Conservation (phyloP, 768 basidiomycete genomes). For the Tubosaeta brunneosetosa region DNA sequence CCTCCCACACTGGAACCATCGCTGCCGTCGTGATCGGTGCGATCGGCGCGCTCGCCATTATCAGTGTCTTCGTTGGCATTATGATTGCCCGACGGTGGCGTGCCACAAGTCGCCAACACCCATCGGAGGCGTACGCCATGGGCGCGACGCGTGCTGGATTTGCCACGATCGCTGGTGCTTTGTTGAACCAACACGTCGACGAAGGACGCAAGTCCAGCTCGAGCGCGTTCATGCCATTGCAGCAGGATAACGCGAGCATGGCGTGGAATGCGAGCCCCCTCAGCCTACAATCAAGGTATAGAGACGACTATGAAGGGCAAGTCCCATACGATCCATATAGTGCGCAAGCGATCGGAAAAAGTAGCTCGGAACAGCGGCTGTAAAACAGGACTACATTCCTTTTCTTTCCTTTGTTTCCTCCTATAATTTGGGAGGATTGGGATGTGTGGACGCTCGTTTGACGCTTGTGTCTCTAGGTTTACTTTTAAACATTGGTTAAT, state of each 20-base stretch:
- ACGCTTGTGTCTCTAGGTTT: not conserved
- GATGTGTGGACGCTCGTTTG: conserved; percentile 7
- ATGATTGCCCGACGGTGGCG: conserved; percentile 49
- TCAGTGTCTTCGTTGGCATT: conserved; percentile 39
- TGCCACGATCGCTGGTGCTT: conserved; percentile 18
- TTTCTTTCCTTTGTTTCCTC: not conserved
- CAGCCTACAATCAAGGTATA: conserved; percentile 41
- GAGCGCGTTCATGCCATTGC: conserved; percentile 68
- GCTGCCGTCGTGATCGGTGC: conserved; percentile 29
- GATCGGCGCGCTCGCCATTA: conserved; percentile 27
- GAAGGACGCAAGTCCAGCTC: conserved; percentile 50
- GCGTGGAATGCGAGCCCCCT: conserved; percentile 55
- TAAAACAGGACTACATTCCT: conserved; percentile 10
- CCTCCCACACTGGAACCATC: conserved; percentile 23
- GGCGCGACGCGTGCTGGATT: conserved; percentile 29
- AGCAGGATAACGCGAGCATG: conserved; percentile 54
- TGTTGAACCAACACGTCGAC: conserved; percentile 20
- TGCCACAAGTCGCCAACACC: conserved; percentile 29
- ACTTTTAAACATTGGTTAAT: conserved; percentile 3
- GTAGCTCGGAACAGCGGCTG: conserved; percentile 21
- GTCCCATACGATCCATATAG: conserved; percentile 25
- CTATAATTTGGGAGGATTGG: not conserved
- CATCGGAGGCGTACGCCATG: conserved; percentile 38
- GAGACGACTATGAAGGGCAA: conserved; percentile 26
- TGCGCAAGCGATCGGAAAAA: conserved; percentile 23